Conservation (phyloP, 2,329 filamentous ascomycete species). For the Acephala macrosclerotiorum region DNA sequence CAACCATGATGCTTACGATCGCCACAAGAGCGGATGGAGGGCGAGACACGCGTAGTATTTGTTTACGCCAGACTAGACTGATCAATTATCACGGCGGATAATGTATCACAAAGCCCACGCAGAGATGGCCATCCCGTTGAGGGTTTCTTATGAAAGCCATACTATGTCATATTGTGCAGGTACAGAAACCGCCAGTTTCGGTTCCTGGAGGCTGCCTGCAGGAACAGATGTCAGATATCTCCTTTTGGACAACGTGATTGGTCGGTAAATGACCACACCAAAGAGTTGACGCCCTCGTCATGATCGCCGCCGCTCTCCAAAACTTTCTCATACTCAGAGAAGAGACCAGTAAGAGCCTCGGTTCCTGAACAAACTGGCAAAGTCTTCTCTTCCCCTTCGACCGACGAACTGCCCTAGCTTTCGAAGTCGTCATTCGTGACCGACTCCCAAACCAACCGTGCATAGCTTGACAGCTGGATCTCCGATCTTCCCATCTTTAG, state of each 20-base stretch:
- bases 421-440: background rate
- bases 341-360: background rate
- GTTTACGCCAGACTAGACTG: constrained; percentile 4
- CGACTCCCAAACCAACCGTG: background rate
- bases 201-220: constrained; percentile 32
- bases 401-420: background rate
- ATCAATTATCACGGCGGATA: constrained; percentile 25
- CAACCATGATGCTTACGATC: constrained; percentile 20
- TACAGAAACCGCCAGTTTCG: constrained; percentile 26
- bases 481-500: constrained; percentile 10
- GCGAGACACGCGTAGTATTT: constrained; percentile 13
- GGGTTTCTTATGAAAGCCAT: constrained; percentile 16
- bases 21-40: constrained; percentile 26
- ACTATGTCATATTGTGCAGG: constrained; percentile 24
- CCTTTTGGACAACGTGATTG: constrained; percentile 5
- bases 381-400: background rate
- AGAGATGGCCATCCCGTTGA: constrained; percentile 15
- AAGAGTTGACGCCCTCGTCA: background rate
- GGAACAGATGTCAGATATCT: constrained; percentile 25
- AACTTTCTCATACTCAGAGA: background rate
- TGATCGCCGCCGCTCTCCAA: background rate
- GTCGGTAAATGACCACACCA: constrained; percentile 11
- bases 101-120: constrained; percentile 26
- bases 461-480: background rate
- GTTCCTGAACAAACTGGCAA: too few species aligned